Conservation (phyloP, 148 eudicot genomes). For the Diospyros kaki region DNA sequence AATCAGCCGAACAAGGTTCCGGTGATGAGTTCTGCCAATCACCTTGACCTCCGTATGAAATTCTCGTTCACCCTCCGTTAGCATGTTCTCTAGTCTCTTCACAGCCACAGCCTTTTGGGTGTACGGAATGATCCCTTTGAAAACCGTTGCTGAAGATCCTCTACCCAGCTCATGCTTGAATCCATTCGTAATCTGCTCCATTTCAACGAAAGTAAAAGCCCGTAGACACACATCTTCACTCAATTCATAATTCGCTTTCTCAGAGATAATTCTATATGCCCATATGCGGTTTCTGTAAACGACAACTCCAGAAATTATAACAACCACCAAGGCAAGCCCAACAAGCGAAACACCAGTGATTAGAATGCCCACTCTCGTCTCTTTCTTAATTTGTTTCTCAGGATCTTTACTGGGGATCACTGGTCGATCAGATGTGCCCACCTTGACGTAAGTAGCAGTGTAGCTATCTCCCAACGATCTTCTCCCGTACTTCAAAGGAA, state of each 20-base stretch:
- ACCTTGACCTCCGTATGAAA: constrained; percentile 9
- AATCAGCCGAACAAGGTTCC: constrained; percentile 5
- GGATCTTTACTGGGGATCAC: neutral
- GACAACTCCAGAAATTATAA: neutral
- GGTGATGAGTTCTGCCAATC: constrained; percentile 12
- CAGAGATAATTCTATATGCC: constrained; percentile 6
- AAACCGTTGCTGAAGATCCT: constrained; percentile 7
- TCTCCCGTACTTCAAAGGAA: constrained; percentile 20
- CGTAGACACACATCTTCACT: neutral
- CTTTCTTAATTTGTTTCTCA: neutral
- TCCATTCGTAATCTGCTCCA: constrained; percentile 8
- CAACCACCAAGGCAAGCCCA: neutral
- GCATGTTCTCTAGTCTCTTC: constrained; percentile 8
- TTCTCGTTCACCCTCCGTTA: constrained; percentile 7
- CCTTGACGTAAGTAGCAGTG: constrained; percentile 12
- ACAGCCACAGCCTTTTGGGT: constrained; percentile 8
- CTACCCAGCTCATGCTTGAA: constrained; percentile 12
- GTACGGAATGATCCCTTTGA: neutral
- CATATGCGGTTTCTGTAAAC: neutral
- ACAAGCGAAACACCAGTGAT: neutral
- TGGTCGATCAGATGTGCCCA: neutral
- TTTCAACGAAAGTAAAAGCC: constrained; percentile 3
- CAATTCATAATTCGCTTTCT: neutral
- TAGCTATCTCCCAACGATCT: neutral
- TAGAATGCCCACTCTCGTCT: neutral